Evolutionary conservation across 139 green algal species (phyloP), one percentile per base, ranked within the genome.

Genomic region (Bryopsis sp.): DNA sequence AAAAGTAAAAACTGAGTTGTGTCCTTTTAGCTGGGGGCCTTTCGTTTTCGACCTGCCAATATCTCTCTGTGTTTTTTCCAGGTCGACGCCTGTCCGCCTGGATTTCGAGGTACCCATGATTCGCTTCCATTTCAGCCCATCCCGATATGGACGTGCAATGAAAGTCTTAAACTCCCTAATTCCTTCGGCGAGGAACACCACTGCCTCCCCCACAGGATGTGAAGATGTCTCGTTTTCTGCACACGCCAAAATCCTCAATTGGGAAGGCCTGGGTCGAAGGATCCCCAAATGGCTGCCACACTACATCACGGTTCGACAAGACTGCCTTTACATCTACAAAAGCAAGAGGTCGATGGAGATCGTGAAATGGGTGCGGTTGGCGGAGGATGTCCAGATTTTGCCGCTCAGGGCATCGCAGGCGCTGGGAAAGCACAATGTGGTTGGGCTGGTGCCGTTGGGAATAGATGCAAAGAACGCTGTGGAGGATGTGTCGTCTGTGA

Each of bases 51-150:
- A n/a, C n/a, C n/a, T n/a, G n/a, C n/a, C n/a, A n/a, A n/a, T n/a
- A n/a, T n/a, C n/a, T n/a, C n/a, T n/a, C n/a, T n/a, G n/a, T n/a
- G n/a, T n/a, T 54, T 26, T 54, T 54, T 54, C 15, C 43, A 54
- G 43, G 43, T 19, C 19, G 11, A 19, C 19, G 43, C 43, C 43
- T 54, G 43, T 54, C 15, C 11, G 43, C 11, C 43, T 54, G 15
- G 43, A 54, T 54, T 19, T 54, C 11, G 7, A 32, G 28, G 15
- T 67, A 28, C 11, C 60, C 1, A 33, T 28, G 2, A 67, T 94
- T 63, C 71, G 77, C 48, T 88, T 94, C 65, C 82, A 88, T 78
- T 72, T 92, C 72, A 84, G 72, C 39, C 85, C 88, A 1, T 79
- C 73, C 19, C 74, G 87, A 31, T 72, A 88, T 48, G 47, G 66